Evolutionary conservation across 306 rosid genomes (phyloP), one percentile per base, ranked within the genome.

Genomic region (Cucumis melo): DNA sequence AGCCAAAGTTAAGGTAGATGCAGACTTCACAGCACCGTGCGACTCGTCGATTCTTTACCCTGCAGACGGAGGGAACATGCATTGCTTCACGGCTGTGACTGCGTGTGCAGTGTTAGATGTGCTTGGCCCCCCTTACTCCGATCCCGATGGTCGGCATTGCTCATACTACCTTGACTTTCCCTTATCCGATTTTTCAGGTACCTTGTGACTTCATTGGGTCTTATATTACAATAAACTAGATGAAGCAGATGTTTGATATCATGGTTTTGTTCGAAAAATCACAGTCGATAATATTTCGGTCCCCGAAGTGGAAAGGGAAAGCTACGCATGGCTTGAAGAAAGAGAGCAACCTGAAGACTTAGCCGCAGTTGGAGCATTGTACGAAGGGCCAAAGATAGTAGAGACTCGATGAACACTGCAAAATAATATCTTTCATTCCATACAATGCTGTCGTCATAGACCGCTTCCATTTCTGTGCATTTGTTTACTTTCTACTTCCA

Each of bases 111-210:
- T 94, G 81, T 85, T 94, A 1, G 99, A 94, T 68, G 99, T 94
- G 76, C 95, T 92, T n/a, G 99, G 99, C 46, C 99, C 99, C 7
- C 99, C 99, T 1, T 94, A 94, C 83, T 84, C 86, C 5, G 95
- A 92, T 81, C 77, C 83, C 2, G 91, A 89, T 9, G 99, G 92
- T 27, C 89, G 99, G 51, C 95, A 89, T 76, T 94, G 99, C 92
- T 83, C 89, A 10, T 94, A 94, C 80, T 94, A 88, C 84, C 86
- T 64, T 0, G 84, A 86, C 32, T 80, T 66, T 46, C 96, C 96
- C 1, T 82, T 88, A 67, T 57, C 95, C 77, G 59, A 83, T 39
- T 83, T 94, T 59, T 44, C 88, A 84, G 99, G 97, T 92, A 88
- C 74, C 13, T 46, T 42, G 23, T 29, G 6, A 10, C 38, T 21